Conservation (phyloP, 345 rosid genomes). For the Lepidium didymum region DNA sequence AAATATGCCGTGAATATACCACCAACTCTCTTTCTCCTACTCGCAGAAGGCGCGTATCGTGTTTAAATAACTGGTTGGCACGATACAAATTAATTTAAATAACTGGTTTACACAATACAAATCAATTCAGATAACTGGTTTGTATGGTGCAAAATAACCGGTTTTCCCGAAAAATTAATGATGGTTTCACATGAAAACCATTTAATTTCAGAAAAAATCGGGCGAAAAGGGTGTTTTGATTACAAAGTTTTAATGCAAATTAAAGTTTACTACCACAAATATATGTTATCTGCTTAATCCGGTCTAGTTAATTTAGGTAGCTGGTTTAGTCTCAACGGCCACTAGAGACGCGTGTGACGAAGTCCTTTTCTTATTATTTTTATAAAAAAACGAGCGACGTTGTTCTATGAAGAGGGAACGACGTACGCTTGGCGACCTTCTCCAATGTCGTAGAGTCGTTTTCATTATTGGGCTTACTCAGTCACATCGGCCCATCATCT, state of each 20-base stretch:
- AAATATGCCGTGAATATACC: conserved; percentile 5
- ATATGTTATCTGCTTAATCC: not conserved
- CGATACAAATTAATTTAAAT: not conserved
- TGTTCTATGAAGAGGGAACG: not conserved
- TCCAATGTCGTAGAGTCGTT: not conserved
- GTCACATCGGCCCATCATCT: not conserved
- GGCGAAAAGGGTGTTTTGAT: no score
- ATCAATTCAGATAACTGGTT: no score
- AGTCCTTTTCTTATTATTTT: not conserved
- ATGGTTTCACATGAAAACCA: not conserved
- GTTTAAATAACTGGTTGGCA: not conserved
- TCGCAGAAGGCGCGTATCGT: not conserved
- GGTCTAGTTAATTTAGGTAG: not conserved
- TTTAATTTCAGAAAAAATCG: not conserved
- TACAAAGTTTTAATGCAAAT: no score
- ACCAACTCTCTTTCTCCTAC: not conserved
- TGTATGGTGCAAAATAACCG: no score
- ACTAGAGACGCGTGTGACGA: not conserved
- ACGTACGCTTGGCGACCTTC: conserved; percentile 2
- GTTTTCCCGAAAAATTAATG: not conserved
- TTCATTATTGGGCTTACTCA: not conserved
- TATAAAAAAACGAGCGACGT: not conserved
- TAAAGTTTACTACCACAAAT: no score
- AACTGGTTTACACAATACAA: no score
- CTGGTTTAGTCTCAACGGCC: not conserved